Evolutionary conservation across 345 rosid species (phyloP), one percentile per base, ranked within the genome.

Genomic region (Stellera chamaejasme): DNA sequence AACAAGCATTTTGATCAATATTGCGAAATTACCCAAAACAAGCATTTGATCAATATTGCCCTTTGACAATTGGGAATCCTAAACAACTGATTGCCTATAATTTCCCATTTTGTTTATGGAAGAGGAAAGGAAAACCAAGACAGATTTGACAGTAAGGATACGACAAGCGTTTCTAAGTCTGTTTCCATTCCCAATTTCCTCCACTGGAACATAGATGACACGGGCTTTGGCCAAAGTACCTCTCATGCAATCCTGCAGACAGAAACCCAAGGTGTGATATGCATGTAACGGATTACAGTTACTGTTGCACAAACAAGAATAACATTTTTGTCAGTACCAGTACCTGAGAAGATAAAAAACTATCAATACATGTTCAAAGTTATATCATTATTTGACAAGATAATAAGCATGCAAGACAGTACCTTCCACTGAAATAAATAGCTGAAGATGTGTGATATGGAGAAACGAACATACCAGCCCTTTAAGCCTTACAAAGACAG

Each of bases 151-250:
- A 46, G 46, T 15, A 28, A 77, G 92, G 96, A 89, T 89, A 93
- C 97, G 75, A 49, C 90, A 83, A 57, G 97, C 92, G 56, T 44
- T 73, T 60, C 68, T 54, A 61, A 93, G 96, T 52, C 97, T 69
- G 32, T 71, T 88, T 61, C 83, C 84, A 19, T 58, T 56, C 6
- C 87, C 87, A 60, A 75, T 75, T 82, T 87, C 99, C 77, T 87
- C 92, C 27, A 87, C 77, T 3, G 92, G 81, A 49, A 59, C 74
- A 69, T 89, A 89, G 16, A 93, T 69, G 48, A 93, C 91, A 55
- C 71, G 76, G 54, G 97, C 96, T 78, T 62, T 83, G 10, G 78
- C 79, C 56, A 73, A 65, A 58, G 99, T 62, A 74, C 99, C 97
- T 71, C 57, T 89, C 96, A 93, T 76, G 70, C 79, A 75, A 59